Evolutionary conservation across 1,284 basidiomycete genomes (phyloP).

Genomic region (Ustilago esculenta): DNA sequence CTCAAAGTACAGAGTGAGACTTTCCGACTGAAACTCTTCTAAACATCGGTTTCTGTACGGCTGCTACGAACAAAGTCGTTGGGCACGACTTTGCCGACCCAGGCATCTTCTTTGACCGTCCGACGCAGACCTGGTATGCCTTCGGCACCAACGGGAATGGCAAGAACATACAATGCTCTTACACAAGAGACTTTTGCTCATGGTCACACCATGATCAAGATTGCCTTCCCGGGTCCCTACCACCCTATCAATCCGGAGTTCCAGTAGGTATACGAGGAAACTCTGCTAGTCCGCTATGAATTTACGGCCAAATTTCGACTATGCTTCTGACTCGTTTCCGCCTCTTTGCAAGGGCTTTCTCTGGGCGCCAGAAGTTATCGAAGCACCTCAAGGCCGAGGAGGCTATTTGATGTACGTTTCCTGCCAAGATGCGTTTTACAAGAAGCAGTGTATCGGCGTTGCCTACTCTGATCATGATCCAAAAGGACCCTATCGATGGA

Average conservation of each 20-base stretch:
- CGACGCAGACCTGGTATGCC: constrained; percentile 41
- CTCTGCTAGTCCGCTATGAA: no score
- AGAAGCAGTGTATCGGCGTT: constrained; percentile 54
- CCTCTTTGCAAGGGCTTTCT: constrained; percentile 52
- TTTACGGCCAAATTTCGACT: no score
- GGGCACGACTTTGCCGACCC: constrained; percentile 56
- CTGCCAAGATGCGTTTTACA: constrained; percentile 30
- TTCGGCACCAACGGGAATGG: constrained; percentile 54
- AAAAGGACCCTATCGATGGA: constrained; percentile 48
- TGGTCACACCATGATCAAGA: constrained; percentile 51
- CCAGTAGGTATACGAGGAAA: constrained; percentile 6
- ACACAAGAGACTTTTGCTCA: constrained; percentile 48
- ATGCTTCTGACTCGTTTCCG: no score
- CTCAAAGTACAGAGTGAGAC: no score
- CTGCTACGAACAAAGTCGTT: no score
- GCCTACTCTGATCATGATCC: constrained; percentile 47
- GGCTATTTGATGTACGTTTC: constrained; percentile 58
- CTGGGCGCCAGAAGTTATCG: constrained; percentile 55
- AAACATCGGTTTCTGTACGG: no score
- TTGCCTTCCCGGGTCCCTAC: constrained; percentile 49
- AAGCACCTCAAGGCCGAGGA: constrained; percentile 43
- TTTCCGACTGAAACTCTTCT: no score
- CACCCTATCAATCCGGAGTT: constrained; percentile 34
- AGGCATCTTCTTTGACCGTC: constrained; percentile 47
- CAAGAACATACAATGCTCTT: constrained; percentile 52